A percentile compares a stretch with the other conserved stretches of the same genome.
Conservation (phyloP, 176 grass and related monocot species). For the Cymbopogon citratus region DNA sequence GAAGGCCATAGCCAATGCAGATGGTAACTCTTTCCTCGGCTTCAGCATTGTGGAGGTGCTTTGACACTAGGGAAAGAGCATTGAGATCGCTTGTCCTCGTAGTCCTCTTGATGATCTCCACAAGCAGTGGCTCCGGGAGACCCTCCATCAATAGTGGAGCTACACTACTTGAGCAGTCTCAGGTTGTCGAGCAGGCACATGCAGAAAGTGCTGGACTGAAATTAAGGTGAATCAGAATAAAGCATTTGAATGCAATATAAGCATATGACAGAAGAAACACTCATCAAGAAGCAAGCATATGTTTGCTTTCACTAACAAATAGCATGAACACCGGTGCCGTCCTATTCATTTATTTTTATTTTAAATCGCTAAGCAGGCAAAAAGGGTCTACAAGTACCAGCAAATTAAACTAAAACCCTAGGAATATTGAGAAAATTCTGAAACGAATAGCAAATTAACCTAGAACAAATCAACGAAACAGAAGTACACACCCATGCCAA, state of each 20-base stretch:
- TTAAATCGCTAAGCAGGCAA: not conserved
- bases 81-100: slow-evolving; percentile 41
- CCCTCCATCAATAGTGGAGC: slow-evolving; percentile 36
- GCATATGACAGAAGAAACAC: not conserved
- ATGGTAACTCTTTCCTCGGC: slow-evolving; percentile 44
- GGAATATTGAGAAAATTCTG: not conserved
- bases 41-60: slow-evolving; percentile 36
- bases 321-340: not conserved
- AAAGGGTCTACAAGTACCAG: not conserved
- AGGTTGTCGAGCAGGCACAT: not conserved
- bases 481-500: not conserved
- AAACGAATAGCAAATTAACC: not conserved
- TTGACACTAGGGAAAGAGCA: slow-evolving; percentile 56
- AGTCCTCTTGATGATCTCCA: slow-evolving; percentile 53
- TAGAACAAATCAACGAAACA: not conserved
- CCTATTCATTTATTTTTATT: not conserved
- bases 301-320: not conserved
- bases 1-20: slow-evolving; percentile 33
- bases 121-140: slow-evolving; percentile 55
- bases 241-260: not conserved
- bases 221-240: not conserved
- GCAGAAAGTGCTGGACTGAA: not conserved
- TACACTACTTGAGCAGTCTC: not conserved
- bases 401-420: not conserved
- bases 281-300: not conserved